Evolutionary conservation across 2,329 filamentous ascomycete genomes (phyloP).

Genomic region (Monascus ruber): DNA sequence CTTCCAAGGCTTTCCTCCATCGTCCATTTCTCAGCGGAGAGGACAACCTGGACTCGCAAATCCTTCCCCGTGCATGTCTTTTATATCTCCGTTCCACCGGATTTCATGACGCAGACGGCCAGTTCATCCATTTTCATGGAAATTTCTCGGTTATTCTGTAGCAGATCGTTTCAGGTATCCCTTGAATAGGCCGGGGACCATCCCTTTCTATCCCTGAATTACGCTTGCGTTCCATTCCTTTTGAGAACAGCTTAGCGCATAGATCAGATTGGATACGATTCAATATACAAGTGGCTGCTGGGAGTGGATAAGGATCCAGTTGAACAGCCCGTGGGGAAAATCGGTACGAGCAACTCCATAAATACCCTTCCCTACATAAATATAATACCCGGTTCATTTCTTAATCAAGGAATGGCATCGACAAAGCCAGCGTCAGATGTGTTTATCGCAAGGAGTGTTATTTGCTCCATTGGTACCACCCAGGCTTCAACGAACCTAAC

Average conservation of each 20-base stretch:
- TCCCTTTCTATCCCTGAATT: background rate
- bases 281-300: background rate
- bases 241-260: no score
- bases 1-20: background rate
- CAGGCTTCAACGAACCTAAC: background rate
- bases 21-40: background rate
- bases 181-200: background rate
- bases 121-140: background rate
- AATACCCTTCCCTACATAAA: no score
- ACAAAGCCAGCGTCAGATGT: no score
- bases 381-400: no score
- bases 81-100: no score
- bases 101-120: background rate
- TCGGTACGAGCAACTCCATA: background rate
- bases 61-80: no score
- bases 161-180: background rate
- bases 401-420: no score
- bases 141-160: background rate
- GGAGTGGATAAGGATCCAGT: background rate
- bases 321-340: background rate
- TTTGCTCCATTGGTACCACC: background rate
- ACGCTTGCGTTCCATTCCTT: background rate
- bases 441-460: background rate
- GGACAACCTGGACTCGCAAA: no score
- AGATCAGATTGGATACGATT: background rate